These are phyloP conservation scores for Arctium lappa DNA, from an alignment of 129 eudicot species.

Conservation along the genomic window DNA sequence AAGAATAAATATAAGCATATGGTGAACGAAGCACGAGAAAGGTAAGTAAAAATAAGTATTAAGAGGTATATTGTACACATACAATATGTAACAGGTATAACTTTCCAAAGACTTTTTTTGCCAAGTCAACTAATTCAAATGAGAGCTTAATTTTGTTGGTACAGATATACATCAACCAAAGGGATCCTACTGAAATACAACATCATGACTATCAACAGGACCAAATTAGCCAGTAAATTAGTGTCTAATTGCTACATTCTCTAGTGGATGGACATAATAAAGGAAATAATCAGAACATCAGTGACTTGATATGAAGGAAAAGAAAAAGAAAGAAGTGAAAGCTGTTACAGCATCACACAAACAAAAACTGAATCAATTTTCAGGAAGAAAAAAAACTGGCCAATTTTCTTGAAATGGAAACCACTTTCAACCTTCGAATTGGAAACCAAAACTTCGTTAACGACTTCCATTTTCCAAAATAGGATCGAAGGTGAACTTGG, in stretches of 20 bases:
- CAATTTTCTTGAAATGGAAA: neutral
- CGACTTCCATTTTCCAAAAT: neutral
- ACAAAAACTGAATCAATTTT: neutral
- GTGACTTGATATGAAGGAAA: neutral
- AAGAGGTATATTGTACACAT: neutral
- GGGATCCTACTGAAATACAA: neutral
- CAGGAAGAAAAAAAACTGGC: neutral
- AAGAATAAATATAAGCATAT: neutral
- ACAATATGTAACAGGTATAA: neutral
- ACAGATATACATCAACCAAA: neutral
- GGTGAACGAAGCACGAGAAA: neutral
- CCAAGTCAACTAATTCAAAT: conserved; percentile 1
- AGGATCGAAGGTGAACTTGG: neutral
- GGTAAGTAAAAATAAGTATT: neutral
- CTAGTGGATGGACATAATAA: neutral
- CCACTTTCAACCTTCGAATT: neutral
- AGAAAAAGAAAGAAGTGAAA: neutral
- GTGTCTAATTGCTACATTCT: neutral
- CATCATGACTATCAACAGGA: neutral
- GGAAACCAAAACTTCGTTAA: neutral
- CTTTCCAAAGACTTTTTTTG: neutral
- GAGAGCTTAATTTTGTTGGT: neutral
- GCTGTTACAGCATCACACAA: neutral
- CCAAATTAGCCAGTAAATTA: neutral
- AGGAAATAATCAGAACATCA: neutral